Conservation (phyloP, 257 asterid species). For the Solanum dulcamara region DNA sequence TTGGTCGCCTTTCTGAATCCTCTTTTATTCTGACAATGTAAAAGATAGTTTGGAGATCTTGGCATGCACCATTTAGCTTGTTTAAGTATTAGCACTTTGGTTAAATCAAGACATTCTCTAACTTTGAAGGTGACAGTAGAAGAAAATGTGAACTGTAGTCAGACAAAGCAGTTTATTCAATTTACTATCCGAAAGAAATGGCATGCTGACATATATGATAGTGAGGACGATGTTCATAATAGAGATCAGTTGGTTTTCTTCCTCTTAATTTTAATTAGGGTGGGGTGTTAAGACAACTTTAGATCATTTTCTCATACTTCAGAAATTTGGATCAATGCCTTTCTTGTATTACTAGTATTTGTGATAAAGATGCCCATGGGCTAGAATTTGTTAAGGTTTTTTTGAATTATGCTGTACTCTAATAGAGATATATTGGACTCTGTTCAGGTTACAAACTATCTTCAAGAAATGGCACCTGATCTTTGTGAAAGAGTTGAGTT, state of each 20-base stretch:
- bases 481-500: constrained; percentile 90
- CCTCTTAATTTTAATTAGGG: neutral
- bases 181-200: neutral
- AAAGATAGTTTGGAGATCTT: neutral
- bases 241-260: neutral
- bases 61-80: neutral
- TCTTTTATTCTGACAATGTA: neutral
- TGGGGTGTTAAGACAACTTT: neutral
- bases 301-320: neutral
- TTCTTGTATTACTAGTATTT: neutral
- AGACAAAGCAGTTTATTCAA: neutral
- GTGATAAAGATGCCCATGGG: neutral
- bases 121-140: neutral
- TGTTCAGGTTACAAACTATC: constrained; percentile 90
- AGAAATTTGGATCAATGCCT: neutral
- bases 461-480: constrained; percentile 83
- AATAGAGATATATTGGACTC: neutral
- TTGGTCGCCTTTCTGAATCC: neutral
- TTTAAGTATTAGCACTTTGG: neutral
- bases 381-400: neutral
- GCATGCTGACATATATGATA: neutral
- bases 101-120: neutral
- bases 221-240: neutral
- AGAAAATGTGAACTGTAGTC: neutral
- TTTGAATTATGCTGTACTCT: neutral